Conservation (phyloP, 2,329 filamentous ascomycete species). For the Talaromyces piceae region DNA sequence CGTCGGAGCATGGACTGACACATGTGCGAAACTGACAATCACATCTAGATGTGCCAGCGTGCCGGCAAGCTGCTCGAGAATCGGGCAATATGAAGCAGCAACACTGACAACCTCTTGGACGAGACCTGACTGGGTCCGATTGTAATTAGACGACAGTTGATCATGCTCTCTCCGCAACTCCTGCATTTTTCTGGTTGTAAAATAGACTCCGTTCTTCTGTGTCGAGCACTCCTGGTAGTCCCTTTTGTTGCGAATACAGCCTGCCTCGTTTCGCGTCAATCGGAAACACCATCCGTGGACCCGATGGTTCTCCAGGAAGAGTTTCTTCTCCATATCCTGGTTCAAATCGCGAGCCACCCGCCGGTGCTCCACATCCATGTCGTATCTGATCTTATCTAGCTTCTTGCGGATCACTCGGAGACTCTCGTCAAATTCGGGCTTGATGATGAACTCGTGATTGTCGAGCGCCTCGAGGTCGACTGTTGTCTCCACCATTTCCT, state of each 20-base stretch:
- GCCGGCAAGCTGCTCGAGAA: conserved; percentile 79
- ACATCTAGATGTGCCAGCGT: conserved; percentile 92
- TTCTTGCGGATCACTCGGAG: conserved; percentile 84
- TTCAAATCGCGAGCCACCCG: conserved; percentile 71
- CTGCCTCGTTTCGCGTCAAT: conserved; percentile 80
- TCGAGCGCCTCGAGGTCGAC: conserved; percentile 93
- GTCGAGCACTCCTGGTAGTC: conserved; percentile 92
- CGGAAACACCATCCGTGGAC: conserved; percentile 96
- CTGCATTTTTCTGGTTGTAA: conserved; percentile 78
- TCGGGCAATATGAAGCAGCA: conserved; percentile 87
- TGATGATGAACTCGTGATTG: conserved; percentile 97
- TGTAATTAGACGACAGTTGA: conserved; percentile 89
- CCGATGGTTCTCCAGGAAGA: conserved; percentile 93
- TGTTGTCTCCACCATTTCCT: conserved; percentile 98
- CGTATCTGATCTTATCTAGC: conserved; percentile 71
- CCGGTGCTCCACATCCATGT: conserved; percentile 77
- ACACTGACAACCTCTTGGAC: conserved; percentile 90
- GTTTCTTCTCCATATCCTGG: conserved; percentile 95
- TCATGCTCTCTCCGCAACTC: conserved; percentile 83
- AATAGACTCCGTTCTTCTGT: conserved; percentile 98
- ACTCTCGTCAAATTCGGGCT: conserved; percentile 90
- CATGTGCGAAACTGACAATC: conserved; percentile 87
- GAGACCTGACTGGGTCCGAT: conserved; percentile 82
- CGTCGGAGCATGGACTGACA: conserved; percentile 84
- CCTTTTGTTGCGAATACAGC: conserved; percentile 85